Percentiles rank a stretch among this genome's conserved stretches.
Conservation (phyloP, 164 flowering plant species). For the Vitis riparia region DNA sequence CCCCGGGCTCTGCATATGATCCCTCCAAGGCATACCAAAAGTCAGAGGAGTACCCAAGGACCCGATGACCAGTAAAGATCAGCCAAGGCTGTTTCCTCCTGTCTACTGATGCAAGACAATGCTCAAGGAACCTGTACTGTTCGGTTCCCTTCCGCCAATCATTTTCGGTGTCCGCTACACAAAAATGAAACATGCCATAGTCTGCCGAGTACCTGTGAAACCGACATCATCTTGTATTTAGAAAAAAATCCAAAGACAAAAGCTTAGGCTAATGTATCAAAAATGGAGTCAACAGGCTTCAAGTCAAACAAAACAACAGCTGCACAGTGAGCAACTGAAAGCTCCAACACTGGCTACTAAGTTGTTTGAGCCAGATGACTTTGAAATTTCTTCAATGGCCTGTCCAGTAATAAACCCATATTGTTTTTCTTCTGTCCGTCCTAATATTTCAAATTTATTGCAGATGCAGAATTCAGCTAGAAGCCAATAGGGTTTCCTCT, state of each 20-base stretch:
- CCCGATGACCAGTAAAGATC: conserved; percentile 79
- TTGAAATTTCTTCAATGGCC: too few species aligned
- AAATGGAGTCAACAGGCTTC: too few species aligned
- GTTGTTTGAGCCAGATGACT: too few species aligned
- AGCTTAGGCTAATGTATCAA: background rate
- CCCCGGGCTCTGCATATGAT: conserved; percentile 85
- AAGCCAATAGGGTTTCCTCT: background rate
- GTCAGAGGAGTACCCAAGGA: conserved; percentile 74
- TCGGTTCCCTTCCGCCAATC: conserved; percentile 92
- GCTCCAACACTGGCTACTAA: too few species aligned
- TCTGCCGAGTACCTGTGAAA: conserved; percentile 36
- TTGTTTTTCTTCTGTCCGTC: background rate
- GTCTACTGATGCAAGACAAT: conserved; percentile 75
- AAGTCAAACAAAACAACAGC: too few species aligned
- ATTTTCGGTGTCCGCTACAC: conserved; percentile 81
- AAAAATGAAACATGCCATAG: conserved; percentile 88
- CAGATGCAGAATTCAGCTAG: too few species aligned
- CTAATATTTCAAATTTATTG: background rate
- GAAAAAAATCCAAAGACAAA: background rate
- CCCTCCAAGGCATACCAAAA: conserved; percentile 53
- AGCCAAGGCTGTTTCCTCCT: conserved; percentile 87
- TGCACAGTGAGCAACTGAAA: too few species aligned
- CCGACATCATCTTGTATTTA: background rate
- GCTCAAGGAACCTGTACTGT: conserved; percentile 70
- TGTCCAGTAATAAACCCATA: too few species aligned